phyloP scores from a whole-genome alignment of 2,329 filamentous ascomycete species.

The Fusarium palustre region DNA sequence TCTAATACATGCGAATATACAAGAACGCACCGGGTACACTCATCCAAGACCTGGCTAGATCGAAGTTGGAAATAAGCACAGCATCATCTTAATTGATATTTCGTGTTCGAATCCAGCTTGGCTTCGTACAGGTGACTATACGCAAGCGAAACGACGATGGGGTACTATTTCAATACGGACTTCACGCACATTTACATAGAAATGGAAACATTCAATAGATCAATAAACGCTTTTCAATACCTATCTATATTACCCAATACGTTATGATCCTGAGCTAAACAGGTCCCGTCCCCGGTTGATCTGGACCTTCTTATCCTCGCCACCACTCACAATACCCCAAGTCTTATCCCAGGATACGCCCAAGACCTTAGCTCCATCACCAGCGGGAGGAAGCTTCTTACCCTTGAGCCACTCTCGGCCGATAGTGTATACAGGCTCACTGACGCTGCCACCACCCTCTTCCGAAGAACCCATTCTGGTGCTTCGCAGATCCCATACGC shows the following conservation, averaged over 20 bases:
- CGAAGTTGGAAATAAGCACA: background rate
- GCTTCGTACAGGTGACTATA: background rate
- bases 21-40: background rate
- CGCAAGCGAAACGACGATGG: background rate
- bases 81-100: background rate
- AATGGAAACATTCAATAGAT: slow-evolving; percentile 16
- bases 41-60: background rate
- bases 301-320: slow-evolving; percentile 95
- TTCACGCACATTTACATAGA: background rate
- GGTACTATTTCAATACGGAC: background rate
- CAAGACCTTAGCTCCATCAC: slow-evolving; percentile 92
- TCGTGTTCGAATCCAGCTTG: background rate
- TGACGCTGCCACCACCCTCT: slow-evolving; percentile 71
- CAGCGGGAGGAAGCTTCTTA: slow-evolving; percentile 73
- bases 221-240: slow-evolving; percentile 29
- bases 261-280: slow-evolving; percentile 54
- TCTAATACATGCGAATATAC: background rate
- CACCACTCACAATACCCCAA: slow-evolving; percentile 89
- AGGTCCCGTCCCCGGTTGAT: slow-evolving; percentile 78
- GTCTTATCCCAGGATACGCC: slow-evolving; percentile 85
- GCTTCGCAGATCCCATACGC: slow-evolving; percentile 92
- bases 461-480: slow-evolving; percentile 69
- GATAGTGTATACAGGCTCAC: slow-evolving; percentile 81
- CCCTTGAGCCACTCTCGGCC: slow-evolving; percentile 77
- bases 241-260: slow-evolving; percentile 16